phyloP scores from a whole-genome alignment of 805 yeast species.

The Starmerella apicola region DNA sequence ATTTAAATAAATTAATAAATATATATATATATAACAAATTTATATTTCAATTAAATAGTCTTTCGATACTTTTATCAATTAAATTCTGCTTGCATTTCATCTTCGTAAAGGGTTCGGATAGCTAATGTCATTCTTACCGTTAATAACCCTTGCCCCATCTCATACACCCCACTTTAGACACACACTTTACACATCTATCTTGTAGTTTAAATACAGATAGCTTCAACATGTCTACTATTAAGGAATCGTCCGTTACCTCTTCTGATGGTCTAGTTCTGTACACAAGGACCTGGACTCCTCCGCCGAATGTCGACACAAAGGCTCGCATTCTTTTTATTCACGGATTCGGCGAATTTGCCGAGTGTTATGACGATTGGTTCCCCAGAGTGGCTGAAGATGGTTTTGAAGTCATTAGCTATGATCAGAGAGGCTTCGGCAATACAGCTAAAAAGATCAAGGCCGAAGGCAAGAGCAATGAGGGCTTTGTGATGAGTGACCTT shows the following conservation, averaged over 20 bases:
- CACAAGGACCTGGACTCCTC: slow-evolving; percentile 13
- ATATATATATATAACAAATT: too few relatives aligned
- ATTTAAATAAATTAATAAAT: too few relatives aligned
- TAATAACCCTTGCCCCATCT: too few relatives aligned
- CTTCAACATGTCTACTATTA: not conserved
- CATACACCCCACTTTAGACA: too few relatives aligned
- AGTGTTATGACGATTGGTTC: slow-evolving; percentile 25
- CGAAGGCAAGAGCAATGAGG: slow-evolving; percentile 27
- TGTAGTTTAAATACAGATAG: too few relatives aligned
- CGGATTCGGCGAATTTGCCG: slow-evolving; percentile 30
- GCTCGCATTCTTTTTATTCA: slow-evolving; percentile 28
- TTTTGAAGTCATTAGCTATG: slow-evolving; percentile 28
- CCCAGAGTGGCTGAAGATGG: slow-evolving; percentile 25
- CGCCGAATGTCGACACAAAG: slow-evolving; percentile 14
- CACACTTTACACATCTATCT: too few relatives aligned
- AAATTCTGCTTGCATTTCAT: too few relatives aligned
- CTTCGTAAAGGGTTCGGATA: too few relatives aligned
- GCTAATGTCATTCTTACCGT: too few relatives aligned
- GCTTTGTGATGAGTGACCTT: slow-evolving; percentile 25
- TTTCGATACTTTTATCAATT: too few relatives aligned
- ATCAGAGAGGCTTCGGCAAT: slow-evolving; percentile 32
- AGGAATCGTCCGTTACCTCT: slow-evolving; percentile 13
- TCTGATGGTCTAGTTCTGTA: slow-evolving; percentile 18
- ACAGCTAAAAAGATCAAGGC: slow-evolving; percentile 23
- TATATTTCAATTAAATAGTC: too few relatives aligned